Conservation (phyloP, 129 eudicot species). For the Cynara cardunculus region DNA sequence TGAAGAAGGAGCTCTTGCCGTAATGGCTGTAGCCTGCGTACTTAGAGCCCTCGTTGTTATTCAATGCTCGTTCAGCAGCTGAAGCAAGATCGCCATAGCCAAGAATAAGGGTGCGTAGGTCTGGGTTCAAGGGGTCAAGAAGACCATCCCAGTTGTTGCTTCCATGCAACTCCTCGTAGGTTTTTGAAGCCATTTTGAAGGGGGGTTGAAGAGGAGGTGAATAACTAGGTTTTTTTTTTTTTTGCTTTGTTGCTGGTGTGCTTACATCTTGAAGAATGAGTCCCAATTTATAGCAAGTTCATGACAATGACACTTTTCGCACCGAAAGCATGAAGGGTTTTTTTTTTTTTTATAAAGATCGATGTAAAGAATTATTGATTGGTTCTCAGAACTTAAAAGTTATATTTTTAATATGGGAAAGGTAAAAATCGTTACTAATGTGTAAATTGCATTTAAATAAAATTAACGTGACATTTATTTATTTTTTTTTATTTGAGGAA, state of each 20-base stretch:
- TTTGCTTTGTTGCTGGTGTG: neutral
- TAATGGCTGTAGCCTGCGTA: conserved; percentile 40
- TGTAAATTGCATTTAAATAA: too few relatives aligned
- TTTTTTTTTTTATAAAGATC: too few relatives aligned
- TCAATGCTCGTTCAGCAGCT: conserved; percentile 55
- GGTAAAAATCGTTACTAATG: too few relatives aligned
- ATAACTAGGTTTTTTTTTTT: neutral
- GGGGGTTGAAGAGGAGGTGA: neutral
- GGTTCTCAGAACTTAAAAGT: neutral
- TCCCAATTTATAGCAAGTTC: conserved; percentile 13
- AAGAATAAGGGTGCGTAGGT: conserved; percentile 41
- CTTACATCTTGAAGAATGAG: neutral
- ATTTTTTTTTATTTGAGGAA: too few relatives aligned
- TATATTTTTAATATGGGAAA: neutral
- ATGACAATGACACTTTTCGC: neutral
- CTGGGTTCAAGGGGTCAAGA: conserved; percentile 57
- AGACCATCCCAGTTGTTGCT: conserved; percentile 51
- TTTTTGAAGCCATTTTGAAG: conserved; percentile 9
- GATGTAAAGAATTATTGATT: too few relatives aligned
- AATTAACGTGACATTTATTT: too few relatives aligned
- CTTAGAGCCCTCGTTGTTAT: conserved; percentile 45
- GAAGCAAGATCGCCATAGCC: conserved; percentile 68
- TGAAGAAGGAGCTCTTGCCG: conserved; percentile 24
- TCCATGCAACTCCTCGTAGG: conserved; percentile 30
- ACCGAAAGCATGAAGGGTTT: neutral